Evolutionary conservation across 305 asterid species (phyloP), one percentile per base, ranked within the genome.

Genomic region (Andrographis paniculata): DNA sequence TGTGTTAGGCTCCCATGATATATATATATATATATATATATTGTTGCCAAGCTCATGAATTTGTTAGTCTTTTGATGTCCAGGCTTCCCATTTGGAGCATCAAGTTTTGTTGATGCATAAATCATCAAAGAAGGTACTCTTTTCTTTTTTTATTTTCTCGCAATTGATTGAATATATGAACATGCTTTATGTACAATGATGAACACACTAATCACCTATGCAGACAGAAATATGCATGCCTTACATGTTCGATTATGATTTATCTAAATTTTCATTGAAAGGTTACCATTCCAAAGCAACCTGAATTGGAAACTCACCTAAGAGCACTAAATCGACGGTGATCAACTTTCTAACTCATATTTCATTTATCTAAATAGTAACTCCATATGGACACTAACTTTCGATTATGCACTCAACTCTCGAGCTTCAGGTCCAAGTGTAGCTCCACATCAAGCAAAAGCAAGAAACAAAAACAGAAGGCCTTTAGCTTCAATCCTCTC

Each of bases 241-340:
- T 19, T 27, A 17, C n/a, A 44, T 55, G 20, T 53, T 27, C 31
- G 53, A 61, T 56, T 60, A 44, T 53, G 53, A 17, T 52, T 20
- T 57, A 2, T 42, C 20, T 49, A 15, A 6, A 42, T 64, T 42
- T 56, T 51, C 19, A 60, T 19, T 52, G 37, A 27, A 79, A 80
- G 85, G 76, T 70, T 40, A 86, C 94, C 17, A 52, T 78, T 61
- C 92, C 98, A 20, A 80, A 64, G 75, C 92, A 80, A 63, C 95
- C 92, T 0, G 84, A 69, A 58, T 62, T 82, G 65, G 94, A 70
- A 59, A 82, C 95, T 18, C 58, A 27, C 57, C 74, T 71, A 15
- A 79, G 96, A 70, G 95, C 98, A 58, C 79, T 72, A 57, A 60
- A 71, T 14, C 76, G 78, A 47, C 66, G 84, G 98, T 89, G 54